Conservation (phyloP, 2,329 filamentous ascomycete genomes). For the Coleophoma cylindrospora region DNA sequence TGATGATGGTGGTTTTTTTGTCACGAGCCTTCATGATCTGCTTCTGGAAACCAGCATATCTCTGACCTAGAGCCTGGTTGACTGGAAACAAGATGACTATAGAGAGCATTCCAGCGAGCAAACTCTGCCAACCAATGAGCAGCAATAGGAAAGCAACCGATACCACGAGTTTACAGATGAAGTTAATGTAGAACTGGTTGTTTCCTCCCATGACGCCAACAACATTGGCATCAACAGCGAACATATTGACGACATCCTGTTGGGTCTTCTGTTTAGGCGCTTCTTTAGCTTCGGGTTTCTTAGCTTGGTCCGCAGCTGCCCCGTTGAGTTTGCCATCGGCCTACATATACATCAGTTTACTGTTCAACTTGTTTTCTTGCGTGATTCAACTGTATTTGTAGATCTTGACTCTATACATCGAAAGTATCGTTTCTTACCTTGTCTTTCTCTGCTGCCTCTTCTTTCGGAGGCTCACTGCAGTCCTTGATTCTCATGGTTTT, state of each 20-base stretch:
- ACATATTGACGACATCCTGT: conserved; percentile 69
- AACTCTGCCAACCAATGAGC: conserved; percentile 67
- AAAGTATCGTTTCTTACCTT: background rate
- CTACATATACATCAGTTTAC: background rate
- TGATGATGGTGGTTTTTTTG: conserved; percentile 66
- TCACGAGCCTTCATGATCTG: conserved; percentile 69
- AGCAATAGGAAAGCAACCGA: conserved; percentile 59
- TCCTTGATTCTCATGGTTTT: conserved; percentile 74
- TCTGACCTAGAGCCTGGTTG: conserved; percentile 60
- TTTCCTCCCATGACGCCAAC: conserved; percentile 59
- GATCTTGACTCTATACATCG: no score
- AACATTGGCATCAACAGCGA: conserved; percentile 65
- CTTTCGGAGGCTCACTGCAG: conserved; percentile 38
- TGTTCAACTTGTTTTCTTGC: no score
- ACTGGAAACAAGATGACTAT: conserved; percentile 59
- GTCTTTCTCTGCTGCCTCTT: conserved; percentile 1
- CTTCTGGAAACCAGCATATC: conserved; percentile 59
- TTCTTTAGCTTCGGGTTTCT: conserved; percentile 1
- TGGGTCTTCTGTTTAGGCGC: conserved; percentile 41
- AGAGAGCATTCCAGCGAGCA: conserved; percentile 58
- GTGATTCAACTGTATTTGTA: no score
- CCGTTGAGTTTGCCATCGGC: background rate
- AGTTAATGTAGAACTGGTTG: conserved; percentile 57
- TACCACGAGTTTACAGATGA: conserved; percentile 55
- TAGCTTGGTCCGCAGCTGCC: background rate